Evolutionary conservation across 148 eudicot species (phyloP).

Genomic region (Cornus kousa): DNA sequence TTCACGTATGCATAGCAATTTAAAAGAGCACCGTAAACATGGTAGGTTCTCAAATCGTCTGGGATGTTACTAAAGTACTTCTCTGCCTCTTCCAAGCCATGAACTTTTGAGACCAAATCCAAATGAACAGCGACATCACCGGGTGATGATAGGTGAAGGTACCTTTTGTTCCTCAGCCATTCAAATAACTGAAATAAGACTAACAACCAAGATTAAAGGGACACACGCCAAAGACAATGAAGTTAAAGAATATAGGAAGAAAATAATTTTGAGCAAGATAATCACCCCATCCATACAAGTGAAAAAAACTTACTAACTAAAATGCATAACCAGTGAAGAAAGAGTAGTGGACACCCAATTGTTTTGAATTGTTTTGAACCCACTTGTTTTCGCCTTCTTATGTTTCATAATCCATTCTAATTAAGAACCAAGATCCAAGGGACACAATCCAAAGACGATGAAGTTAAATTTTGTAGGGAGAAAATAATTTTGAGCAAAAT

Average conservation of each 20-base stretch:
- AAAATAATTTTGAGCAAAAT: too few species aligned
- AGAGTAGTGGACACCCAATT: too few species aligned
- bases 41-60: slow-evolving; percentile 6
- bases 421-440: too few species aligned
- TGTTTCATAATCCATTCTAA: too few species aligned
- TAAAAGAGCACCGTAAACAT: slow-evolving; percentile 44
- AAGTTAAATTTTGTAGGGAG: too few species aligned
- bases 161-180: slow-evolving; percentile 20
- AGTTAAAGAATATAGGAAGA: too few species aligned
- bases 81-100: slow-evolving; percentile 42
- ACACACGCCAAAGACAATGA: background rate
- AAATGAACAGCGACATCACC: slow-evolving; percentile 34
- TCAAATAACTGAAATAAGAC: slow-evolving; percentile 24
- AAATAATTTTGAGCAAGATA: background rate
- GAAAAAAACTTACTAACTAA: too few species aligned
- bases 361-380: too few species aligned
- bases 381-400: too few species aligned
- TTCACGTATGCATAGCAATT: slow-evolving; percentile 29
- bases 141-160: background rate
- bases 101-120: slow-evolving; percentile 34
- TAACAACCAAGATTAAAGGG: background rate
- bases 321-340: background rate
- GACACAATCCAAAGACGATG: too few species aligned
- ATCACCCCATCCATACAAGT: background rate
- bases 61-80: slow-evolving; percentile 32